Base-by-base conservation (phyloP, 2,329 filamentous ascomycete genomes). In the Beauveria asiatica region DNA sequence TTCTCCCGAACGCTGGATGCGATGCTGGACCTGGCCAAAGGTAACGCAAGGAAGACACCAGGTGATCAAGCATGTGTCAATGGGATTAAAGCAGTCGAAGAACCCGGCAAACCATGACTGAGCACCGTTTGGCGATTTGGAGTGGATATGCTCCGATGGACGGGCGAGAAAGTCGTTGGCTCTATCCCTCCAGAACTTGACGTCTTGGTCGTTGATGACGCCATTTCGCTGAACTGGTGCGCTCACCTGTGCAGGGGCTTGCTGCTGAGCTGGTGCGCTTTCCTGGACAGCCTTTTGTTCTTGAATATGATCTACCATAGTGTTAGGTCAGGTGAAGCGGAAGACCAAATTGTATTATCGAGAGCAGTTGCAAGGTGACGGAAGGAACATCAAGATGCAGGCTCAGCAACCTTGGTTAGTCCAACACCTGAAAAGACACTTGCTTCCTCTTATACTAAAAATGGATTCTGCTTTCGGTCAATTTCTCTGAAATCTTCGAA, bases 21-120 rank as follows among this genome's bases (percentile, higher is more conserved):
- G 74, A 63, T 80, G 77, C 59, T 78, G 68, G 3, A 76, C 78
- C 73, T 76, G 78, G 68, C 77, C 77, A 53, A 79, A 80, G 39
- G 76, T 78, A 37, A 80, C 69, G 62, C 78, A 80, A 1, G 78
- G 78, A 27, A 78, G 62, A 63, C 73, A 80, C 64, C 72, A 80
- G 17, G 74, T 73, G 57, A 78, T 69, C n/a, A 78, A 63, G 66
- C 78, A 80, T 1, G 73, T 71, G 56, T 75, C 72, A 57, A 78
- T 70, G 25, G 77, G 78, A 62, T 63, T 71, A 68, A 74, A 76
- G 72, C 76, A 80, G 61, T 71, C 72, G 50, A 78, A 79, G 66
- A 80, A 74, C 56, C 70, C 64, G 49, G 68, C 67, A 62, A 65
- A 65, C 77, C 77, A 80, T 10, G 73, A 60, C 65, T 73, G 69